These are phyloP conservation scores for Penicillium sp. DNA, from an alignment of 2,329 filamentous ascomycete genomes.

Conservation along the genomic window DNA sequence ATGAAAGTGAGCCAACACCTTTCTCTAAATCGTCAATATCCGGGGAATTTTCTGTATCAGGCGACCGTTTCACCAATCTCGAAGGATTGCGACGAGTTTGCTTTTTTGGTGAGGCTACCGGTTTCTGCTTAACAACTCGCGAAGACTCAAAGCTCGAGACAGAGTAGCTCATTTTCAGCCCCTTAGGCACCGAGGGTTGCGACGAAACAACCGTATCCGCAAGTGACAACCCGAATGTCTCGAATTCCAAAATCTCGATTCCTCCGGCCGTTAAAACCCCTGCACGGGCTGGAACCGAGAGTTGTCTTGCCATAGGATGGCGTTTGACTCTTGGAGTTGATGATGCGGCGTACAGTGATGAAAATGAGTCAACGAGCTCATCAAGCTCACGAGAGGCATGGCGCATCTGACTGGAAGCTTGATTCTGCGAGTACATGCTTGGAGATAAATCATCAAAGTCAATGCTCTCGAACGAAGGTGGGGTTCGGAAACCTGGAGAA, in stretches of 20 bases:
- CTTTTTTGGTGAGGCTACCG: neutral
- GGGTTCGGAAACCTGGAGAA: constrained; percentile 2
- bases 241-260: constrained; percentile 10
- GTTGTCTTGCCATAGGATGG: constrained; percentile 14
- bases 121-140: neutral
- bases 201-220: neutral
- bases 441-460: constrained; percentile 16
- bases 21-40: constrained; percentile 20
- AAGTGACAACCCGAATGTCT: neutral
- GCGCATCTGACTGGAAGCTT: constrained; percentile 2
- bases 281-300: constrained; percentile 10
- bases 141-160: neutral
- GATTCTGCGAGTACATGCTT: constrained; percentile 18
- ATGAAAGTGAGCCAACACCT: constrained; percentile 19
- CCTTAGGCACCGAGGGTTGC: neutral
- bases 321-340: constrained; percentile 21
- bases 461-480: constrained; percentile 4
- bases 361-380: constrained; percentile 27
- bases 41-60: neutral
- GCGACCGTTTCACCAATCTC: neutral
- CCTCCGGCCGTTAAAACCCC: constrained; percentile 4
- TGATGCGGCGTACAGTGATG: constrained; percentile 23
- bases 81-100: neutral
- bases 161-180: neutral
- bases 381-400: constrained; percentile 20